Conservation (phyloP, 768 basidiomycete genomes). For the Termitomyces bulborhizus region DNA sequence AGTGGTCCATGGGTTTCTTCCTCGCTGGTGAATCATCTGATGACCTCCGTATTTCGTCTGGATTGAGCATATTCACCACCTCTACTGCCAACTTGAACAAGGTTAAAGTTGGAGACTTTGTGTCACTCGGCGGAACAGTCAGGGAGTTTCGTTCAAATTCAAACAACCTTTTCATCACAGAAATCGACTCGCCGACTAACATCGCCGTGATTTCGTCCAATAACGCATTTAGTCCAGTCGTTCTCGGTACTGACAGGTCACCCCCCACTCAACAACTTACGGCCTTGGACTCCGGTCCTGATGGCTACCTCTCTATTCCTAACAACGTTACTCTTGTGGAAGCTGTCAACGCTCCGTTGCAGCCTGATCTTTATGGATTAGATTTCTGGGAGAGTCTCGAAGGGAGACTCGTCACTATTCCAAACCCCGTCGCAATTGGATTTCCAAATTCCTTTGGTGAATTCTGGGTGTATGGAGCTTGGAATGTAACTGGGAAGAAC, state of each 20-base stretch:
- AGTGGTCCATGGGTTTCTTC: constrained; percentile 45
- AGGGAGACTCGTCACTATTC: constrained; percentile 50
- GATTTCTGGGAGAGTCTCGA: constrained; percentile 65
- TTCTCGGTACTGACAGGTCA: constrained; percentile 45
- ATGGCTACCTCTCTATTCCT: constrained; percentile 52
- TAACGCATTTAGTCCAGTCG: constrained; percentile 39
- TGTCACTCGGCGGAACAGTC: constrained; percentile 40
- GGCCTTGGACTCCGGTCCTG: constrained; percentile 42
- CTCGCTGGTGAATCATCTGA: constrained; percentile 35
- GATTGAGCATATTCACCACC: constrained; percentile 43
- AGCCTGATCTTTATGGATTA: constrained; percentile 46
- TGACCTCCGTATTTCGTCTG: constrained; percentile 45
- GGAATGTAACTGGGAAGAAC: constrained; percentile 51
- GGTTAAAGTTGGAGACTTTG: constrained; percentile 40
- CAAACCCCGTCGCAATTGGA: constrained; percentile 36
- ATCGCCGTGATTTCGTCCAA: constrained; percentile 38
- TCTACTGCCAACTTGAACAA: constrained; percentile 27
- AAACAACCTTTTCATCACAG: constrained; percentile 45
- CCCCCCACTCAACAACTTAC: constrained; percentile 47
- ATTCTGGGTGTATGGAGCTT: constrained; percentile 54
- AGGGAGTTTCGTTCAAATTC: constrained; percentile 44
- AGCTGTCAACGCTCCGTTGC: constrained; percentile 37
- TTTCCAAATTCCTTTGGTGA: constrained; percentile 51
- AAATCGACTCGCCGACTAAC: constrained; percentile 38
- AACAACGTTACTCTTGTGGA: constrained; percentile 45